Percentiles rank a stretch among this genome's conserved stretches.
These are phyloP conservation scores for Styphnolobium japonicum DNA, from an alignment of 306 rosid genomes.

Conservation along the genomic window DNA sequence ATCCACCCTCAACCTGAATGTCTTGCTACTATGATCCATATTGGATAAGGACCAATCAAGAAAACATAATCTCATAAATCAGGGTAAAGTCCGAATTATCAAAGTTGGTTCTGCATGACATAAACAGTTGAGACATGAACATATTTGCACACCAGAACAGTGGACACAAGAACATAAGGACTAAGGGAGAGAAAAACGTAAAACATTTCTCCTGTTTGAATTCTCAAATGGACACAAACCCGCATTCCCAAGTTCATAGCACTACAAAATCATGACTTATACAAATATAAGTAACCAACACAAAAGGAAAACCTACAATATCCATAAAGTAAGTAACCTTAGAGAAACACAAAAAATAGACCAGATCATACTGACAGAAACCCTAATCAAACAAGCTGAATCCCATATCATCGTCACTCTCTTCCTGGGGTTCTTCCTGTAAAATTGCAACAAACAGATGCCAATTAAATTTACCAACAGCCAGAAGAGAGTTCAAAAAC, in stretches of 20 bases:
- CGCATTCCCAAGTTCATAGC: not conserved
- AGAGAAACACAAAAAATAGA: conserved; percentile 7
- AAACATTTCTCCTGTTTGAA: not conserved
- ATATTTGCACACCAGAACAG: not conserved
- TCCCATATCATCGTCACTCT: conserved; percentile 79
- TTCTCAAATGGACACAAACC: not conserved
- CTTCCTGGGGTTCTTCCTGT: conserved; percentile 73
- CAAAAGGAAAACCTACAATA: conserved; percentile 13
- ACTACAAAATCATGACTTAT: conserved; percentile 22
- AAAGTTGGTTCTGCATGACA: not conserved
- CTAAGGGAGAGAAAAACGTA: not conserved
- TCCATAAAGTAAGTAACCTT: not conserved
- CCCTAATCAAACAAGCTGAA: conserved; percentile 68
- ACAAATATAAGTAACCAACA: conserved; percentile 16
- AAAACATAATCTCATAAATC: not conserved
- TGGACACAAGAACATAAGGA: not conserved
- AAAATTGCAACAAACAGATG: not conserved
- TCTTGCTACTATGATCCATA: not conserved
- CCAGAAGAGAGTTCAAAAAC: not conserved
- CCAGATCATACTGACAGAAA: not conserved
- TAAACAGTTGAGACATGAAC: not conserved
- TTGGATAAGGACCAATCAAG: not conserved
- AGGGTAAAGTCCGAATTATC: not conserved
- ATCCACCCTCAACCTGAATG: not conserved
- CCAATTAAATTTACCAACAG: not conserved